Conservation (phyloP, 108 stramenopile species). For the Conticribra weissflogii region DNA sequence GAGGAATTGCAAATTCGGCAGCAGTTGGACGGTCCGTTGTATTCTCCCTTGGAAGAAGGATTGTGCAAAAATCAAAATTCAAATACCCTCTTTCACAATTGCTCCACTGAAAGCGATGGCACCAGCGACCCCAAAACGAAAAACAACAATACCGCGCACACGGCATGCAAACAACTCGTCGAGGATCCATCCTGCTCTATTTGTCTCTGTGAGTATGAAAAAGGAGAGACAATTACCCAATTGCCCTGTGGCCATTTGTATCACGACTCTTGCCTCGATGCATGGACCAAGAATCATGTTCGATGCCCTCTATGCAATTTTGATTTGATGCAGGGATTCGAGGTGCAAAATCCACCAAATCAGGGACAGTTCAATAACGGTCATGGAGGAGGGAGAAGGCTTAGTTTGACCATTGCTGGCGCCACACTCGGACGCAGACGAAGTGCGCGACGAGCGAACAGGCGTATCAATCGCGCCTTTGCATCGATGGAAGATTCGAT, state of each 20-base stretch:
- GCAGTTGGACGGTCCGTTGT: no score
- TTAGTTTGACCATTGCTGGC: slow-evolving; percentile 6
- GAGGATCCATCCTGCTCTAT: slow-evolving; percentile 79
- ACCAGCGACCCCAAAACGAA: slow-evolving; percentile 20
- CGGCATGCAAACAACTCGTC: no score
- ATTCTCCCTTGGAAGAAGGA: not conserved
- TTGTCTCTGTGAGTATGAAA: slow-evolving; percentile 89
- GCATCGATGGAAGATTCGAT: slow-evolving; percentile 42
- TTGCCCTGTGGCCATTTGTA: slow-evolving; percentile 83
- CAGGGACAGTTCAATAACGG: slow-evolving; percentile 17
- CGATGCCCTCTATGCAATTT: slow-evolving; percentile 89
- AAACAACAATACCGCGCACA: no score
- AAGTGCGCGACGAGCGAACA: not conserved
- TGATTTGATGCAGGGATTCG: slow-evolving; percentile 66
- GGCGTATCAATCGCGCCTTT: slow-evolving; percentile 9
- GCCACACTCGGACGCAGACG: slow-evolving; percentile 29
- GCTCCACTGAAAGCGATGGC: not conserved
- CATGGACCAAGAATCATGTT: slow-evolving; percentile 77
- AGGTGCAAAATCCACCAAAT: slow-evolving; percentile 15
- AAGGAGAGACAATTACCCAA: slow-evolving; percentile 62
- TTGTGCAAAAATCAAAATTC: not conserved
- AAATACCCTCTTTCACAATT: slow-evolving; percentile 9
- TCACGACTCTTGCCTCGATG: slow-evolving; percentile 78
- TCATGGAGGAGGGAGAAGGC: slow-evolving; percentile 41
- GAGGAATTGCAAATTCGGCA: not conserved